These are phyloP conservation scores for Lycium barbarum DNA, from an alignment of 257 asterid genomes.

Conservation along the genomic window DNA sequence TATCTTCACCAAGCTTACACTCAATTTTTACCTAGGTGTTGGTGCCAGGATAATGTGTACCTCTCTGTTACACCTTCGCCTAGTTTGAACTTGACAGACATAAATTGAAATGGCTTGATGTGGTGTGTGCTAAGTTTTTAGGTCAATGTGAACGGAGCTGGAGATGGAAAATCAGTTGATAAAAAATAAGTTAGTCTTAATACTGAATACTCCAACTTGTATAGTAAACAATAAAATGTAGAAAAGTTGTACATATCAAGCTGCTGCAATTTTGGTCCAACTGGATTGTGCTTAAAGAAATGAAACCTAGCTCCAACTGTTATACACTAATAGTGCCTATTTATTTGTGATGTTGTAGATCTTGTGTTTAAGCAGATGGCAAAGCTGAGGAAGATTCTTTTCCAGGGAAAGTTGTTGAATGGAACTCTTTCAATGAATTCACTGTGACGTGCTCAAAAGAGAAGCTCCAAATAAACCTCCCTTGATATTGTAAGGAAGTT, in stretches of 20 bases:
- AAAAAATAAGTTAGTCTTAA: neutral
- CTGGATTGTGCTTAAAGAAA: neutral
- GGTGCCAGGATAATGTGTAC: neutral
- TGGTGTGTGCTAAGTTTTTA: neutral
- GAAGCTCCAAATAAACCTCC: neutral
- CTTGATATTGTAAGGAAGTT: neutral
- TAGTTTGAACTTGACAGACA: neutral
- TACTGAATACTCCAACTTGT: constrained; percentile 1
- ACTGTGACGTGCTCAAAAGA: neutral
- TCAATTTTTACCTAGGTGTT: neutral
- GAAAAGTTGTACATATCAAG: neutral
- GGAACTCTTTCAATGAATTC: neutral
- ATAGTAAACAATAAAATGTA: neutral
- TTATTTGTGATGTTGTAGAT: neutral
- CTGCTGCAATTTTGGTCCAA: constrained; percentile 9
- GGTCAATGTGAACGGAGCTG: neutral
- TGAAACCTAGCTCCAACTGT: neutral
- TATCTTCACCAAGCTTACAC: constrained; percentile 8
- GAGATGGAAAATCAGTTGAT: neutral
- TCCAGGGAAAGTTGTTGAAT: neutral
- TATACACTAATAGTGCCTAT: neutral
- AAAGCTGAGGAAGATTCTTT: constrained; percentile 25
- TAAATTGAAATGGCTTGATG: neutral
- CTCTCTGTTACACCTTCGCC: neutral
- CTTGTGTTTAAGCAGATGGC: neutral